Base-by-base conservation (phyloP, 2,329 filamentous ascomycete species). In the Verticillium dahliae region DNA sequence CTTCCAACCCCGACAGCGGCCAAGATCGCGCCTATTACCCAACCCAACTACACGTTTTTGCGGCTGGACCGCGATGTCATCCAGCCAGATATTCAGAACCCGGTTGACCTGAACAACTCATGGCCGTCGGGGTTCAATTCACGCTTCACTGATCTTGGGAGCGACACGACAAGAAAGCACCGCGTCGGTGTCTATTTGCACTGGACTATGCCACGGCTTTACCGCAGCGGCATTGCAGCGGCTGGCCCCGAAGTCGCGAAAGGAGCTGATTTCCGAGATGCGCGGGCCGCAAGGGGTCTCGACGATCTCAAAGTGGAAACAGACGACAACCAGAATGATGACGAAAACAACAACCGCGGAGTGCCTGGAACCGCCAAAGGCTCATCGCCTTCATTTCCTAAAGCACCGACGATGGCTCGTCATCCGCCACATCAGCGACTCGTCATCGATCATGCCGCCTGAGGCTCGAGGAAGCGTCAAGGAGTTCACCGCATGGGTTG, bases 41-140 rank as follows among this genome's bases (percentile, higher is more conserved):
- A 81, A 62, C 79, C 78, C 6, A 79, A 80, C 69, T 81, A 80
- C 68, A 77, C 73, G 0, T 76, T 74, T 55, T 67, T 81, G 0
- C 74, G 76, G 0, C 69, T 80, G 2, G 68, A 75, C 13, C 67
- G 71, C 34, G 65, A 70, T 39, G n/a, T 74, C 1, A 62, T 78
- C 5, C 72, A 76, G 58, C 70, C 64, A 50, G 79, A 81, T 63
- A 64, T 81, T 0, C 67, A 73, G 13, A 64, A 70, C 14, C 71
- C 72, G 31, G 67, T 68, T 6, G 76, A 79, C 62, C 65, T 80
- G 1, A 75, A 80, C 68, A 69, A 68, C 35, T 62, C 74, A 1
- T 60, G 66, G 0, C 75, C 74, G 0, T 67, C 72, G 0, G 27
- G 34, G 1, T 3, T 54, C 6, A 80, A 80, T 65, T 62, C 73